phyloP scores from a whole-genome alignment of 306 rosid genomes.

The cucumber (Cucumis sativus) region DNA sequence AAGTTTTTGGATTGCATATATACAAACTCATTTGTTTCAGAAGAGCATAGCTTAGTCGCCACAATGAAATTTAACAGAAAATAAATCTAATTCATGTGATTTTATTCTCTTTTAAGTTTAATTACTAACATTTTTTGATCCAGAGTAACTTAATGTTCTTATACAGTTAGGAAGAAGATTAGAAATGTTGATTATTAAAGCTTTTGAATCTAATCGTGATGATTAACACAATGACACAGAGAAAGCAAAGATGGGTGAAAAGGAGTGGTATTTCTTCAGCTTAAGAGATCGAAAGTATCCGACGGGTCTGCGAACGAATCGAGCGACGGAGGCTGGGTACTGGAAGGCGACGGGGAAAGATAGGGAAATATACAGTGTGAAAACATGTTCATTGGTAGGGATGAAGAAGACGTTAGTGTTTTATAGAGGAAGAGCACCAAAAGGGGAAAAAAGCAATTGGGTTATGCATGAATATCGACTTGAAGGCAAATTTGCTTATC shows the following conservation, averaged over 20 bases:
- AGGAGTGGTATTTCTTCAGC: constrained; percentile 94
- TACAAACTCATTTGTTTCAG: no score
- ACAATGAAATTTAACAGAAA: no score
- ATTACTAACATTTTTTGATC: no score
- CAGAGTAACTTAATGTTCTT: no score
- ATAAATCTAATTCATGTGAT: no score
- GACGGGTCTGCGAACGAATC: constrained; percentile 72
- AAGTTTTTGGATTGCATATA: no score
- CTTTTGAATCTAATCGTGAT: background rate
- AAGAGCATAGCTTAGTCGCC: no score
- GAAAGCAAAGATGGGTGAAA: constrained; percentile 96
- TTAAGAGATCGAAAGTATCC: constrained; percentile 82
- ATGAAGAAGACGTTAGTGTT: constrained; percentile 97
- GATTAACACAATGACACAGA: constrained; percentile 17
- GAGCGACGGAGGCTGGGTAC: constrained; percentile 95
- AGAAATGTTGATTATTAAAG: no score
- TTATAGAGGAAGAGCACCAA: constrained; percentile 86
- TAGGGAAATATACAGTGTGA: constrained; percentile 72
- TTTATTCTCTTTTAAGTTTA: no score
- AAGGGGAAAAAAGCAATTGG: constrained; percentile 91
- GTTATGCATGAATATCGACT: constrained; percentile 99
- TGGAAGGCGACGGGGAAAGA: constrained; percentile 98
- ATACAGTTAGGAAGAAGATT: no score
- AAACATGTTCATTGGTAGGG: constrained; percentile 62
- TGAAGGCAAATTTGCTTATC: constrained; percentile 88